Evolutionary conservation across 2,329 filamentous ascomycete species (phyloP), one percentile per base, ranked within the genome.

Genomic region (Neonectria magnoliae): DNA sequence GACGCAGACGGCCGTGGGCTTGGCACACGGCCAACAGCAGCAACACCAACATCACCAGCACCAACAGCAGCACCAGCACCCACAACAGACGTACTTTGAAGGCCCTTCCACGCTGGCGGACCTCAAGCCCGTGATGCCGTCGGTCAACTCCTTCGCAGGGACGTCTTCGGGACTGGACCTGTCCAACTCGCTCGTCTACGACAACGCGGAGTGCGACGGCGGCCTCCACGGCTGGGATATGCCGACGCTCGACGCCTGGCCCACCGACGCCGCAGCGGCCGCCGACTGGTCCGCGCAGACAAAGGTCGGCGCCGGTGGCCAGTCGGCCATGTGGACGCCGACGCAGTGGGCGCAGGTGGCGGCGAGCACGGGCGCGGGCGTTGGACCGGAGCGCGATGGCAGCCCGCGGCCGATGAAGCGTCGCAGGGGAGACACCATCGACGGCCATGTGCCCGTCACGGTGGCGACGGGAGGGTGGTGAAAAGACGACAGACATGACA

Each of bases 211-310:
- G 41, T 76, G 74, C 59, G 76, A 79, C 48, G 56, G 73, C 10
- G 68, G 70, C 48, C 74, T 81, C 2, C 76, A 78, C 56, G 75
- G 75, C 53, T 81, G 80, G 79, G 79, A 80, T 64, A 78, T 81
- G 71, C 68, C 76, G 33, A 70, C 76, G 3, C 69, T 81, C 56
- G 79, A 81, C 60, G 60, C 69, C 29, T 81, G 79, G 79, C 66
- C 75, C 14, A 67, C 71, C 10, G 60, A 68, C 7, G 63, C 76
- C 11, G 69, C 67, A n/a, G 70, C 73, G 10, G 69, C 71, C n/a
- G 36, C 76, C 42, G 78, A 79, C 54, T 80, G 78, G 79, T 67
- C 67, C n/a, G 50, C 75, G 22, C 68, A 75, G 18, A 60, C 62
- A 25, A 60, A 79, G 73, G 68, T 77, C 44, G 78, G 79, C 27